phyloP scores from a whole-genome alignment of 2,329 filamentous ascomycete genomes.

The Hawksworthiomyces lignivorus region DNA sequence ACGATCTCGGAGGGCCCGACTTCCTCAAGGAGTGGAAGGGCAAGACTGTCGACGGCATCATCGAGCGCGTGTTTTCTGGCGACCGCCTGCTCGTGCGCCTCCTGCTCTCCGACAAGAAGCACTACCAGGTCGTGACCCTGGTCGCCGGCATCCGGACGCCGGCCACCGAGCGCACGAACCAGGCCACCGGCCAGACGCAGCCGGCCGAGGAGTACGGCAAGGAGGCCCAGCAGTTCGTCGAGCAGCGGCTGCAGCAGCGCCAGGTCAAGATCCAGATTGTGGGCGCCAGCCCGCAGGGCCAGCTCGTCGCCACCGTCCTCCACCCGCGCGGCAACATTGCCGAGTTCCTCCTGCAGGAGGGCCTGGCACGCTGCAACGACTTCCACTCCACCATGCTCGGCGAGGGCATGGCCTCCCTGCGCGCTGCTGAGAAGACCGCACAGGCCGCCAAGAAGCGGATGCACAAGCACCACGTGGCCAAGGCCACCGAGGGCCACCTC shows the following conservation, averaged over 20 bases:
- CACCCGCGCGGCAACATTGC: slow-evolving; percentile 92
- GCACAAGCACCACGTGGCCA: slow-evolving; percentile 73
- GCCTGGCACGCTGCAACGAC: slow-evolving; percentile 86
- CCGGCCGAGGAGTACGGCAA: slow-evolving; percentile 84
- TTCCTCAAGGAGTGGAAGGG: slow-evolving; percentile 82
- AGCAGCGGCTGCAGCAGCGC: slow-evolving; percentile 77
- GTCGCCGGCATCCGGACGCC: slow-evolving; percentile 85
- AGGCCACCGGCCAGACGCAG: slow-evolving; percentile 70
- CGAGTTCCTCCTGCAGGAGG: slow-evolving; percentile 80
- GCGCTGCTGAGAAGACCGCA: slow-evolving; percentile 79
- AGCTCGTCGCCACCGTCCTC: slow-evolving; percentile 79
- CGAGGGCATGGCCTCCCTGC: slow-evolving; percentile 74
- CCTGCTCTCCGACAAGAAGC: slow-evolving; percentile 71
- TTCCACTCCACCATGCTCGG: slow-evolving; percentile 92
- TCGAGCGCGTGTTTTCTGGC: slow-evolving; percentile 86
- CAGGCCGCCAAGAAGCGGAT: slow-evolving; percentile 69
- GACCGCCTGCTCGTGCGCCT: slow-evolving; percentile 84
- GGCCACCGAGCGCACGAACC: slow-evolving; percentile 76
- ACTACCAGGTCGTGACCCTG: slow-evolving; percentile 81
- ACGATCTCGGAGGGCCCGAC: slow-evolving; percentile 71
- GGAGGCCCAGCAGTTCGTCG: slow-evolving; percentile 82
- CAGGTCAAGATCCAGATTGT: slow-evolving; percentile 76
- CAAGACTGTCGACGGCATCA: slow-evolving; percentile 72
- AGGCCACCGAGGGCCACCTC: slow-evolving; percentile 55
- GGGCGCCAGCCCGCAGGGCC: slow-evolving; percentile 80